phyloP scores from a whole-genome alignment of 306 rosid species.

The Sechiopsis laciniata region DNA sequence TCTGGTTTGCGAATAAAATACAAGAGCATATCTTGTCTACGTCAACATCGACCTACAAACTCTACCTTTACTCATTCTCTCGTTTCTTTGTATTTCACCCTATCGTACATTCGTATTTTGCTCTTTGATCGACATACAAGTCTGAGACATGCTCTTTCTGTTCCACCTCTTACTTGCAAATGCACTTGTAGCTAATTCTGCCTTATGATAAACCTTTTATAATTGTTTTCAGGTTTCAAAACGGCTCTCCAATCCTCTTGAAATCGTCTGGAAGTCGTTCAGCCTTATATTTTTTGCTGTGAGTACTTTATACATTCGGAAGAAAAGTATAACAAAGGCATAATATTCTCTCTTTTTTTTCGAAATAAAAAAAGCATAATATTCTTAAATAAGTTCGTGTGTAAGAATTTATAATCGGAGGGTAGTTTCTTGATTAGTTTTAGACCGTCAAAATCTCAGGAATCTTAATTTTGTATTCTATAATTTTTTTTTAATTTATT shows the following conservation, averaged over 20 bases:
- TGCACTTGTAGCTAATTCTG: background rate
- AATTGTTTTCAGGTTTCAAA: conserved; percentile 44
- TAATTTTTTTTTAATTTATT: background rate
- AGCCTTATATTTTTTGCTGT: conserved; percentile 94
- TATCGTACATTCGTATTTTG: too few relatives aligned
- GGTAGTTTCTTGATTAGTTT: background rate
- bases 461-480: background rate
- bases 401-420: background rate
- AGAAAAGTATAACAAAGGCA: background rate
- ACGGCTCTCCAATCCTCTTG: conserved; percentile 75
- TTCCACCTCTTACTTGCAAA: too few relatives aligned
- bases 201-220: background rate
- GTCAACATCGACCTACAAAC: too few relatives aligned
- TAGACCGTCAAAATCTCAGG: background rate
- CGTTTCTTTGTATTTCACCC: too few relatives aligned
- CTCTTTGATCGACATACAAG: background rate
- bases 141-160: background rate
- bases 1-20: too few relatives aligned
- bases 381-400: background rate
- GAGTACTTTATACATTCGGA: conserved; percentile 30
- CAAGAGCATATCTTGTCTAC: too few relatives aligned
- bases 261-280: conserved; percentile 89
- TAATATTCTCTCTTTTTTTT: background rate
- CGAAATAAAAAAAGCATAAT: background rate
- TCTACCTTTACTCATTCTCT: too few relatives aligned